A percentile compares a stretch with the other conserved stretches of the same genome.
Evolutionary conservation across 2,329 filamentous ascomycete species (phyloP).

Genomic region (Aspergillus sp.): DNA sequence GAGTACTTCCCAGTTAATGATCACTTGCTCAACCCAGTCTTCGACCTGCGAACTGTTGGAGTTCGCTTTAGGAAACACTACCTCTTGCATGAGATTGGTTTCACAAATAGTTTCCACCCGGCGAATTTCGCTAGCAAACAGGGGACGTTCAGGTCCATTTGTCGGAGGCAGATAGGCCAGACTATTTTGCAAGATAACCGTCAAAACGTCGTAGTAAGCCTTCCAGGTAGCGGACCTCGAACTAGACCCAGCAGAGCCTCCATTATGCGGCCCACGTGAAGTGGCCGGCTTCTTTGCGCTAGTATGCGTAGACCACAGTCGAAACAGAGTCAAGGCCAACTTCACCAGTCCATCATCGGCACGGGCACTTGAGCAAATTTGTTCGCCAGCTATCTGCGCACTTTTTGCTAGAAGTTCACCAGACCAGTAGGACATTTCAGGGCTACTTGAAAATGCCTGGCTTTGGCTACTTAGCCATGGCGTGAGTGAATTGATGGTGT

Average conservation of each 20-base stretch:
- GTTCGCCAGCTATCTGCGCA: constrained; percentile 58
- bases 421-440: constrained; percentile 67
- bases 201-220: constrained; percentile 74
- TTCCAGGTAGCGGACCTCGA: constrained; percentile 59
- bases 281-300: constrained; percentile 24
- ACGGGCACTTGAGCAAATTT: constrained; percentile 26
- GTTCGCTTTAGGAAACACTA: constrained; percentile 74
- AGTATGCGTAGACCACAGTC: constrained; percentile 36
- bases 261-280: constrained; percentile 11
- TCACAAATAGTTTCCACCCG: constrained; percentile 74
- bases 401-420: constrained; percentile 69
- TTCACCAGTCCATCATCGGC: constrained; percentile 20
- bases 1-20: constrained; percentile 76
- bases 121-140: constrained; percentile 69
- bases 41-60: constrained; percentile 74
- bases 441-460: constrained; percentile 40
- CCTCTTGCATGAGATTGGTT: constrained; percentile 65
- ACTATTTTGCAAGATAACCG: constrained; percentile 58
- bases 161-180: constrained; percentile 29
- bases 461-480: constrained; percentile 47
- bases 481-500: constrained; percentile 58
- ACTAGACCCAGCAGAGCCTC: constrained; percentile 13
- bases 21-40: constrained; percentile 66
- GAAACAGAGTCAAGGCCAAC: constrained; percentile 42
- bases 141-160: constrained; percentile 43